phyloP scores from a whole-genome alignment of 2,329 filamentous ascomycete species.

The Myrmaecium sp. region DNA sequence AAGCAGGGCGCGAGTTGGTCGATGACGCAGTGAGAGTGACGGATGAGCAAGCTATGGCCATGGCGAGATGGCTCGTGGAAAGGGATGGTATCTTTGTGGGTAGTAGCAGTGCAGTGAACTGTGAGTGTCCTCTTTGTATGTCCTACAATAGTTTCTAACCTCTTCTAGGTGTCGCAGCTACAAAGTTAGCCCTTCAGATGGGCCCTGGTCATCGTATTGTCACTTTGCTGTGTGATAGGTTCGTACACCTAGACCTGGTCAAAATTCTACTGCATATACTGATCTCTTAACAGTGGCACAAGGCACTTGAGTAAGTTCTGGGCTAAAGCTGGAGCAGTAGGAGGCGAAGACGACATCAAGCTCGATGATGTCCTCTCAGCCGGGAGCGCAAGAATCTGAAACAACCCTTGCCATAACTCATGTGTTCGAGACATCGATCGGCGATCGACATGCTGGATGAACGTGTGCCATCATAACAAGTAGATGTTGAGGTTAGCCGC shows the following conservation, averaged over 20 bases:
- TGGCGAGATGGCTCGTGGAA: slow-evolving; percentile 95
- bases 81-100: slow-evolving; percentile 89
- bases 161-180: slow-evolving; percentile 44
- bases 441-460: no score
- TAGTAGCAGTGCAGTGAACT: slow-evolving; percentile 94
- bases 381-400: no score
- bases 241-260: slow-evolving; percentile 12
- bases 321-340: slow-evolving; percentile 53
- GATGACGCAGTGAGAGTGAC: slow-evolving; percentile 81
- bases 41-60: slow-evolving; percentile 74
- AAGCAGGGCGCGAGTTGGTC: slow-evolving; percentile 67
- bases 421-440: no score
- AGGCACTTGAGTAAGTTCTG: slow-evolving; percentile 75
- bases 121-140: slow-evolving; percentile 27
- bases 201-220: slow-evolving; percentile 48
- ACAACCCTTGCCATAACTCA: no score
- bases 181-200: slow-evolving; percentile 47
- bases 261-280: background rate
- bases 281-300: slow-evolving; percentile 33
- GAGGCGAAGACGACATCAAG: slow-evolving; percentile 29
- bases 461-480: no score
- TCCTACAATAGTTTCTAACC: slow-evolving; percentile 1
- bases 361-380: slow-evolving; percentile 40
- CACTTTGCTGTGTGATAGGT: slow-evolving; percentile 63
- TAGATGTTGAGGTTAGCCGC: no score